These are phyloP conservation scores for Dryas integrifolia DNA, from an alignment of 331 rosid species.

Conservation along the genomic window DNA sequence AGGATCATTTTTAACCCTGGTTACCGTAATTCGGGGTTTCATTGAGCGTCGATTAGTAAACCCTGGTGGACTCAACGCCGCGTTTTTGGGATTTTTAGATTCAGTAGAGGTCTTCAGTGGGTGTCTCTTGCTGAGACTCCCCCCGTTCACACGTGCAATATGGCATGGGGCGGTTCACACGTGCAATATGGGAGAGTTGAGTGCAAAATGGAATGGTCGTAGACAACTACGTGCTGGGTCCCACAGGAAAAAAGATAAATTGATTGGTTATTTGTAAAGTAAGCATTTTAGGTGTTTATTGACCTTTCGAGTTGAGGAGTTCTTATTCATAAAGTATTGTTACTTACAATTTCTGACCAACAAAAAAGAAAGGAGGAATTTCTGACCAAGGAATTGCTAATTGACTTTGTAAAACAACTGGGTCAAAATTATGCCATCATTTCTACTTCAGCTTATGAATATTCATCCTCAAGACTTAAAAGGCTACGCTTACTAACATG, in stretches of 20 bases:
- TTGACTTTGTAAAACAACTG: not conserved
- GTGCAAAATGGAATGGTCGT: not conserved
- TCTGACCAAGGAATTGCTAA: not conserved
- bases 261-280: not conserved
- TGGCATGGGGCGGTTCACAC: not conserved
- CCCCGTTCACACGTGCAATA: not conserved
- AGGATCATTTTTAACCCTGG: constrained; percentile 24
- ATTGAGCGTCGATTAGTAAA: constrained; percentile 5
- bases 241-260: not conserved
- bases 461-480: not conserved
- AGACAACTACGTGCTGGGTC: not conserved
- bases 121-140: not conserved
- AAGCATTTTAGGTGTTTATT: not conserved
- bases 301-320: not conserved
- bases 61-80: constrained; percentile 24
- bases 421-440: not conserved
- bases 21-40: constrained; percentile 1
- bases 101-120: constrained; percentile 8
- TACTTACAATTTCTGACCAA: not conserved
- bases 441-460: not conserved
- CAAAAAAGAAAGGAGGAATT: too few species aligned
- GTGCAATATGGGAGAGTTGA: not conserved
- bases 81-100: constrained; percentile 5
- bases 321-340: not conserved
- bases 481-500: too few species aligned